Percentiles rank a stretch among this genome's conserved stretches.
These are phyloP conservation scores for Malus hybrid DNA, from an alignment of 331 rosid genomes.

Conservation along the genomic window DNA sequence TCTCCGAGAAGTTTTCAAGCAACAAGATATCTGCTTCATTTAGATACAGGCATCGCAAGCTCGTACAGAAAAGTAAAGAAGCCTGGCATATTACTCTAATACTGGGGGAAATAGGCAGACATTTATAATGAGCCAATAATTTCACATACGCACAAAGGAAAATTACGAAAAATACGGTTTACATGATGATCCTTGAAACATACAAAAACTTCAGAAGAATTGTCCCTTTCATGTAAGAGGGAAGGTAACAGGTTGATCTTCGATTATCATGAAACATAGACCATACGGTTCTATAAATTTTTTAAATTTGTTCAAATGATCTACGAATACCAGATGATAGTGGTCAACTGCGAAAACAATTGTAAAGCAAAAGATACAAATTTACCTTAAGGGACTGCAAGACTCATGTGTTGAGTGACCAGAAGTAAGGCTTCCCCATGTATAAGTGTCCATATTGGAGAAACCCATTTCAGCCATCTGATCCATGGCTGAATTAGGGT, in stretches of 20 bases:
- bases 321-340: neutral
- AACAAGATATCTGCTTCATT: neutral
- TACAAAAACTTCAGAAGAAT: neutral
- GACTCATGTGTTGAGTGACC: conserved; percentile 38
- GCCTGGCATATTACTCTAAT: too few relatives aligned
- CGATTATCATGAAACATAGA: neutral
- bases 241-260: neutral
- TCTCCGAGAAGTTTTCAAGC: neutral
- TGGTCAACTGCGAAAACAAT: neutral
- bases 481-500: conserved; percentile 36
- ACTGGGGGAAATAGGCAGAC: too few relatives aligned
- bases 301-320: neutral
- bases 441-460: conserved; percentile 25
- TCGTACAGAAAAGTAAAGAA: neutral
- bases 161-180: too few relatives aligned
- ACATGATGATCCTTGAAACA: too few relatives aligned
- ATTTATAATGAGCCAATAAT: too few relatives aligned
- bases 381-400: conserved; percentile 39
- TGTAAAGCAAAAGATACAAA: conserved; percentile 10
- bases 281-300: neutral
- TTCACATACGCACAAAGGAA: too few relatives aligned
- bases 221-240: neutral
- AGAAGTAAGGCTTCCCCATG: conserved; percentile 34
- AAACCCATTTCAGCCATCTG: conserved; percentile 29
- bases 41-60: neutral